Evolutionary conservation across 257 asterid species (phyloP).

Genomic region (Lavandula angustifolia): DNA sequence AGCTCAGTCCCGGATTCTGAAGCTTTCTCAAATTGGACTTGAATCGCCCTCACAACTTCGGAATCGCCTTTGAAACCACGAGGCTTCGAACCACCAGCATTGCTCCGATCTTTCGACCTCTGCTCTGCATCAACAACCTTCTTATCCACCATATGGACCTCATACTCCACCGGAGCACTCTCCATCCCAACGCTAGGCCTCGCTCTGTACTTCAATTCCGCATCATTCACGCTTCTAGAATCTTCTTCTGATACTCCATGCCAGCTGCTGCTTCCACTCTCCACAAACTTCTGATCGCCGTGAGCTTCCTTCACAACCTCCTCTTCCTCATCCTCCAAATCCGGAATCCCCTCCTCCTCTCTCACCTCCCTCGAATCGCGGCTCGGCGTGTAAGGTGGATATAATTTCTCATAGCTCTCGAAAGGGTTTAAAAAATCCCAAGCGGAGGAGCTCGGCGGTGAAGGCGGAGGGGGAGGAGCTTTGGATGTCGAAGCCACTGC

Average conservation of each 20-base stretch:
- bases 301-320: slow-evolving; percentile 89
- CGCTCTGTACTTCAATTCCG: slow-evolving; percentile 51
- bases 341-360: slow-evolving; percentile 97
- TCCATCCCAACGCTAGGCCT: slow-evolving; percentile 58
- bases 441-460: slow-evolving; percentile 74
- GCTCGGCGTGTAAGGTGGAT: slow-evolving; percentile 68
- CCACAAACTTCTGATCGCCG: slow-evolving; percentile 68
- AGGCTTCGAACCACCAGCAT: slow-evolving; percentile 54
- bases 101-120: slow-evolving; percentile 51
- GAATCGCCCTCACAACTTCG: slow-evolving; percentile 83
- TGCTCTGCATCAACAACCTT: slow-evolving; percentile 67
- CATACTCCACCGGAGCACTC: slow-evolving; percentile 72
- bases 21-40: slow-evolving; percentile 73
- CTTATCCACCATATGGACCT: slow-evolving; percentile 86
- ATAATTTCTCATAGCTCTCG: slow-evolving; percentile 66
- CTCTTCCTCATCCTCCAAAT: slow-evolving; percentile 85
- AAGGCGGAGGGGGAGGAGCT: slow-evolving; percentile 78
- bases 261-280: slow-evolving; percentile 52
- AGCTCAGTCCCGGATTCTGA: slow-evolving; percentile 76
- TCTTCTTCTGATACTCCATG: slow-evolving; percentile 46
- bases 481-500: slow-evolving; percentile 57
- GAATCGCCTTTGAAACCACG: slow-evolving; percentile 66
- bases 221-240: slow-evolving; percentile 40
- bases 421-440: slow-evolving; percentile 97
- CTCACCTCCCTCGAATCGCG: slow-evolving; percentile 81